Base-by-base conservation (phyloP, 2,329 filamentous ascomycete species). In the Laburnicola sp. region DNA sequence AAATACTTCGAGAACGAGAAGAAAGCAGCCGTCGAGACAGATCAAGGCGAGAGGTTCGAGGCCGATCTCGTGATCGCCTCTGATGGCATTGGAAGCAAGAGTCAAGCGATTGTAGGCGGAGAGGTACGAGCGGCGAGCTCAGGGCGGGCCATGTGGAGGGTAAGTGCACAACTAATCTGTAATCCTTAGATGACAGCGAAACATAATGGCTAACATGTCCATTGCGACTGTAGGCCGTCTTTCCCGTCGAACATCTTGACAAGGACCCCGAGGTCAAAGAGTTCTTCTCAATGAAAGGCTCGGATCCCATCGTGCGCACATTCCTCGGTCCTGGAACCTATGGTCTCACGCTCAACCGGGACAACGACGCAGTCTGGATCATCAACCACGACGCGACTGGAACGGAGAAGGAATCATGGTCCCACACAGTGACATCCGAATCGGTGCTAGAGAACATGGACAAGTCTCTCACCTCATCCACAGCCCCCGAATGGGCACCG, bases 31-130 rank as follows among this genome's bases (percentile, higher is more conserved):
- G 39, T 52, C 11, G 31, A 41, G 23, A 38, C 40, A 1, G 30
- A 44, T 7, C 38, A 52, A 28, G 50, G 50, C 11, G 28, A 38
- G 4, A 32, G 36, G 1, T 41, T 42, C 5, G 47, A 36, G 22
- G 51, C 51, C 11, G 51, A 54, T 32, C 16, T 54, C 4, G 48
- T 51, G 9, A 39, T 54, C 42, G 51, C 47, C 28, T 40, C 51
- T 16, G 51, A 54, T 44, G 51, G 51, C 4, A 39, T 50, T 21
- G 47, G 51, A 22, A 46, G 48, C 8, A 51, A 49, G 48, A 51
- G 48, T 21, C 35, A 41, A n/a, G 11, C 31, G n/a, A 42, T 51
- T 26, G 35, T 51, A 6, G 51, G 51, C 8, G 39, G 28, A 22
- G 42, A 41, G 25, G 36, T 39, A 4, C 22, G 35, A 16, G 42